These are phyloP conservation scores for Phytopythium montanum DNA, from an alignment of 352 stramenopile genomes.

Conservation along the genomic window DNA sequence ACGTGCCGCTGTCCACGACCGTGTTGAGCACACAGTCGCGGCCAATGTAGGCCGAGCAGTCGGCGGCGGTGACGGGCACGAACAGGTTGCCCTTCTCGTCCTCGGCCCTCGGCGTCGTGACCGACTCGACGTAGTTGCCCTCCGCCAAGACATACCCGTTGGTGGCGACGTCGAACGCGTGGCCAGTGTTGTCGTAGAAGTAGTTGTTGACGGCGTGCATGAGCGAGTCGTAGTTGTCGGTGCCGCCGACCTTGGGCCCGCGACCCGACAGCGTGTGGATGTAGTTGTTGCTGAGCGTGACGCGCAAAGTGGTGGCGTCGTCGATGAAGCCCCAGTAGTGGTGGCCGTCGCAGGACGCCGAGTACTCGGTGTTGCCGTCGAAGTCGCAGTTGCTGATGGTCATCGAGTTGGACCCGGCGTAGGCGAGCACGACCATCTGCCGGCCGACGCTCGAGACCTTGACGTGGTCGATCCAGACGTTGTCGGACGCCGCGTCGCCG, in stretches of 20 bases:
- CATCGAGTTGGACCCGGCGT: constrained; percentile 22
- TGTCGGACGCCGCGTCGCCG: constrained; percentile 9
- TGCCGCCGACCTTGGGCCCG: constrained; percentile 29
- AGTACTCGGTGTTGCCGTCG: constrained; percentile 23
- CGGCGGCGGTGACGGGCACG: constrained; percentile 5
- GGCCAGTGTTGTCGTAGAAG: constrained; percentile 13
- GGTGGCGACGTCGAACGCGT: constrained; percentile 16
- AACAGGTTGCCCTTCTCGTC: constrained; percentile 12
- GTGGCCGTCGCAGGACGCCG: constrained; percentile 28
- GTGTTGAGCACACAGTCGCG: constrained; percentile 13
- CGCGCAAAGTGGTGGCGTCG: constrained; percentile 14
- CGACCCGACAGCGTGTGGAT: constrained; percentile 29
- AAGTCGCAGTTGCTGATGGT: constrained; percentile 43
- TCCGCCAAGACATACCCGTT: constrained; percentile 21
- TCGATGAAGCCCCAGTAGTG: constrained; percentile 40
- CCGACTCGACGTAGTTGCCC: constrained; percentile 18
- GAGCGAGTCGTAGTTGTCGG: constrained; percentile 17
- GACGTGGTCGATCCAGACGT: constrained; percentile 37
- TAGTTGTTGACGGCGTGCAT: constrained; percentile 30
- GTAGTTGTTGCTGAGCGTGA: constrained; percentile 34
- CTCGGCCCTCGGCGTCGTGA: constrained; percentile 7
- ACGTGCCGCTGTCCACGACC: constrained; percentile 8
- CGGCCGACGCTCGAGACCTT: constrained; percentile 23
- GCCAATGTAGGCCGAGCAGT: constrained; percentile 10
- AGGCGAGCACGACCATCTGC: constrained; percentile 37